phyloP scores from a whole-genome alignment of 192 early-diverging fungal genomes.

The Dissophora ornata region DNA sequence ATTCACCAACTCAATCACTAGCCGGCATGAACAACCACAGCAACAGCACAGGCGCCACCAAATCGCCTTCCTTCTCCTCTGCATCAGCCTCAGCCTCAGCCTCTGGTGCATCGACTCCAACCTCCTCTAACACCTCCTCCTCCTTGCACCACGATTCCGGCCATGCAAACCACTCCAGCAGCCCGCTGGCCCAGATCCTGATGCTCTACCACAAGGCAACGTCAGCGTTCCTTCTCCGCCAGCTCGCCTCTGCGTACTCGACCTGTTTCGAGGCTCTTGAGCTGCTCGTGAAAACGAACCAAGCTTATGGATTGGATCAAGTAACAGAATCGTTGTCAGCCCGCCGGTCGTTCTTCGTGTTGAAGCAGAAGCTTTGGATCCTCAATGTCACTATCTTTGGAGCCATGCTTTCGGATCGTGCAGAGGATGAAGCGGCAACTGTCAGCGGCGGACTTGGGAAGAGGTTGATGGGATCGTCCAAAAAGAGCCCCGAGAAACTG shows the following conservation, averaged over 20 bases:
- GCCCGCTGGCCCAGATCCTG: constrained; percentile 30
- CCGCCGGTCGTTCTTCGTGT: constrained; percentile 27
- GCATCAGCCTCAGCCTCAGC: constrained; percentile 1
- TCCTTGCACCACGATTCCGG: neutral
- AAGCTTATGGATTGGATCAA: constrained; percentile 28
- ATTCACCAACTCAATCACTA: neutral
- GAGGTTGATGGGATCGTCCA: constrained; percentile 20
- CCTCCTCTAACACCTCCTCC: neutral
- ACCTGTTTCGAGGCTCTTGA: constrained; percentile 38
- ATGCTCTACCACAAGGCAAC: constrained; percentile 53
- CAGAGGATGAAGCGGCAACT: constrained; percentile 1
- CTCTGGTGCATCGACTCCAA: constrained; percentile 6
- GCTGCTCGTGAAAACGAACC: constrained; percentile 34
- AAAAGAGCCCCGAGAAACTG: constrained; percentile 36
- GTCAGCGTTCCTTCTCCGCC: constrained; percentile 45
- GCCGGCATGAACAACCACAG: neutral
- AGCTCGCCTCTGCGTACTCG: constrained; percentile 48
- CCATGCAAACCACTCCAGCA: neutral
- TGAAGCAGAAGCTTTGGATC: constrained; percentile 54
- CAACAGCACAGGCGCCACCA: neutral
- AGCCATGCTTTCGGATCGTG: constrained; percentile 53
- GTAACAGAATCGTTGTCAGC: constrained; percentile 4
- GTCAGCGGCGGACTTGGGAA: constrained; percentile 10
- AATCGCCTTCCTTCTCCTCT: neutral
- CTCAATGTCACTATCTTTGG: constrained; percentile 53